A percentile compares a stretch with the other conserved stretches of the same genome.
Conservation (phyloP, 768 basidiomycete species). For the Kondoa malvinella region DNA sequence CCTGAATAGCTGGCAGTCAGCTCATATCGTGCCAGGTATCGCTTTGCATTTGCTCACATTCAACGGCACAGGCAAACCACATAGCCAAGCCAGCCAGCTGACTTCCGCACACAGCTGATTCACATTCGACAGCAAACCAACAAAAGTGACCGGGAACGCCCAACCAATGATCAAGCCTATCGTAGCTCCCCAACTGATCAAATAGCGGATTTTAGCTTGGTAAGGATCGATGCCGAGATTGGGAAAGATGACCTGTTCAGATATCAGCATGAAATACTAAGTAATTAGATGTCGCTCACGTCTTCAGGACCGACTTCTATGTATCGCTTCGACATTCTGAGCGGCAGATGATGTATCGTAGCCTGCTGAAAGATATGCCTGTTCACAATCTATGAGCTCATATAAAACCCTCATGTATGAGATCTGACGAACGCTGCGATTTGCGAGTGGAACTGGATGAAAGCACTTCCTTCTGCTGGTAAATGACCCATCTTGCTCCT, state of each 20-base stretch:
- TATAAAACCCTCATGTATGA: conserved; percentile 59
- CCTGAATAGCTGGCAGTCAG: conserved; percentile 27
- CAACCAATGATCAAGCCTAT: conserved; percentile 67
- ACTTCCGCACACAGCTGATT: conserved; percentile 47
- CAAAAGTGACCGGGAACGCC: conserved; percentile 75
- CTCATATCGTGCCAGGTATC: not conserved
- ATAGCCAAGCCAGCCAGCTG: conserved; percentile 70
- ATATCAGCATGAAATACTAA: not conserved
- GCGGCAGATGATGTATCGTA: conserved; percentile 22
- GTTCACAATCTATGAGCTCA: conserved; percentile 8
- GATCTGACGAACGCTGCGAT: conserved; percentile 72
- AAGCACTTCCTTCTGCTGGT: conserved; percentile 31
- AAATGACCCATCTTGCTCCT: conserved; percentile 31
- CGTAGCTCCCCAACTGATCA: conserved; percentile 56
- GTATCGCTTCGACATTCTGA: conserved; percentile 52
- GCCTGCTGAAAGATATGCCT: not conserved
- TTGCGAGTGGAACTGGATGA: conserved; percentile 75
- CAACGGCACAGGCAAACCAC: conserved; percentile 40
- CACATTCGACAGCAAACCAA: conserved; percentile 74
- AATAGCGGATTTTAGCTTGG: conserved; percentile 51
- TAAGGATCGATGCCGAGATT: conserved; percentile 82
- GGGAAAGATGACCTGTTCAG: conserved; percentile 53
- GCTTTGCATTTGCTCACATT: not conserved
- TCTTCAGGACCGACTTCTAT: conserved; percentile 70
- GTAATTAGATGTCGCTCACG: conserved; percentile 8